Base-by-base conservation (phyloP, 2,329 filamentous ascomycete species). In the Drechslera avenae region DNA sequence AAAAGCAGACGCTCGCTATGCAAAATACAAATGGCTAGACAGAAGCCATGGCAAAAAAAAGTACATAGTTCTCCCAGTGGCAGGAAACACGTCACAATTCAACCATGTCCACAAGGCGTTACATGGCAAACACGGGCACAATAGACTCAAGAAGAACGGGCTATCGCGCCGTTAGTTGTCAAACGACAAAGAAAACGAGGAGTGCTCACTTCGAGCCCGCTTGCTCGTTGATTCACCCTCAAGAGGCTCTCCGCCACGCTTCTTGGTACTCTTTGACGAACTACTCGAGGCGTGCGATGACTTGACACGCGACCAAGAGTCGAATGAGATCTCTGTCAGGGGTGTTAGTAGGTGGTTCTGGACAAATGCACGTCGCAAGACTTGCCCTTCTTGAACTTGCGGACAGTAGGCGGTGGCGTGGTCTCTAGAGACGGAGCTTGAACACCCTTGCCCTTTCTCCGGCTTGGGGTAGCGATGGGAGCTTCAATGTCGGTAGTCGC, bases 281-380 rank as follows among this genome's bases (percentile, higher is more conserved):
- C 73, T 55, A 28, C 77, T 76, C 16, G 64, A 64, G 50, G 44
- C 48, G 21, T 52, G 49, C 16, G 44, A 33, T 33, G 73, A 76
- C 78, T 90, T 90, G 61, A 83, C 84, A 50, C 86, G 83, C 56
- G 78, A 82, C 87, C 87, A 91, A 32, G 79, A 79, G 61, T 88
- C 85, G 62, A 90, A 90, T 2, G 65, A 68, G 19, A 67, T 66
- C 56, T 71, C 68, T 68, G 36, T 0, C 12, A 2, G 10, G 21
- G 1, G 8, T 14, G 46, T 61, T 19, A 63, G 56, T n/a, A 10
- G 14, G 19, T 31, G 9, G 23, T 67, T n/a, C 5, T 6, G 10
- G n/a, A 10, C 23, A 4, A 2, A 14, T 2, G 16, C 8, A 2
- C 17, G 40, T 12, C 26, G 26, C 13, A 16, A 16, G 14, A 59